Evolutionary conservation across 495 filamentous ascomycete species (phyloP).

Genomic region (Pyrenopolyporus hunteri): DNA sequence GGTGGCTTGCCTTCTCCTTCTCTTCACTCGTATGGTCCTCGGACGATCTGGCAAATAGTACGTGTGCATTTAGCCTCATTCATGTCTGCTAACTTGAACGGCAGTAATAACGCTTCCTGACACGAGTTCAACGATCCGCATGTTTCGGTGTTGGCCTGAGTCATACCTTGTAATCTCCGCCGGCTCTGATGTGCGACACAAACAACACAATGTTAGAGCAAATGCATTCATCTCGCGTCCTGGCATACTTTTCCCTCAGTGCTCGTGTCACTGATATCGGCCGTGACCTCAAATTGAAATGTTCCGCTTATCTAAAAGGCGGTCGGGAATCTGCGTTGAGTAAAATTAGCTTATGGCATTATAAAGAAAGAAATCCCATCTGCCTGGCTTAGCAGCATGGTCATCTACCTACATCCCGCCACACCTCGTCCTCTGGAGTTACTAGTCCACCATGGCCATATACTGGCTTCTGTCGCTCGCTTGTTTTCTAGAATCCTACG

Average conservation of each 20-base stretch:
- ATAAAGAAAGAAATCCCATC: constrained; percentile 24
- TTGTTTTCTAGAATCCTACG: constrained; percentile 22
- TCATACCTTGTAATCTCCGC: constrained; percentile 39
- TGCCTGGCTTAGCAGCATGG: background rate
- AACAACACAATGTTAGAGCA: constrained; percentile 28
- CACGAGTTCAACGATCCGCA: constrained; percentile 20
- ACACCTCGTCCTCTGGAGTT: constrained; percentile 9
- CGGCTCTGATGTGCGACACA: constrained; percentile 18
- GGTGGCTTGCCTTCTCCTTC: no score
- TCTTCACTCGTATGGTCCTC: no score
- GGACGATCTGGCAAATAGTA: background rate
- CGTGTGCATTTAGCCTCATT: background rate
- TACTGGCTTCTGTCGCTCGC: constrained; percentile 29
- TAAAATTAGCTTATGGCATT: background rate
- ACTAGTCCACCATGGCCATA: constrained; percentile 34
- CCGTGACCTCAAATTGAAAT: constrained; percentile 16
- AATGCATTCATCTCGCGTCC: constrained; percentile 22
- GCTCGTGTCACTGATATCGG: constrained; percentile 8
- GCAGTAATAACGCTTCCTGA: constrained; percentile 33
- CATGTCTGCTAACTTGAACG: background rate
- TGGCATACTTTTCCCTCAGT: constrained; percentile 17
- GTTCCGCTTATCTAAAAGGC: constrained; percentile 26
- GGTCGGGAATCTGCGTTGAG: background rate
- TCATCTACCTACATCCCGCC: background rate
- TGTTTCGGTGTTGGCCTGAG: constrained; percentile 31